These are phyloP conservation scores for Myriosclerotinia duriaeana DNA, from an alignment of 2,329 filamentous ascomycete species.

Conservation along the genomic window DNA sequence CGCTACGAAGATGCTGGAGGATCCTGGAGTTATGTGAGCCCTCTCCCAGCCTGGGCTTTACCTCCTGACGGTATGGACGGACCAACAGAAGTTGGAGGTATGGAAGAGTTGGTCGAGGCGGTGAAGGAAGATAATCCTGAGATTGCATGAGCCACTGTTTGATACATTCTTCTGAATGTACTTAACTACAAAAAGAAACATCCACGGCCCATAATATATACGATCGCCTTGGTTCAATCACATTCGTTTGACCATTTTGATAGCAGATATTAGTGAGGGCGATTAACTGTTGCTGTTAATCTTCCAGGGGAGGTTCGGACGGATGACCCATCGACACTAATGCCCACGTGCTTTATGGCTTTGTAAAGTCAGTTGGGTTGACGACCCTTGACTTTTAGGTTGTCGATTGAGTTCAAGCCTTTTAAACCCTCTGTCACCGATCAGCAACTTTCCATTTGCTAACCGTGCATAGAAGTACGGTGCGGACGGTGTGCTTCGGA, in stretches of 20 bases:
- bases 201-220: neutral
- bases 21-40: conserved; percentile 82
- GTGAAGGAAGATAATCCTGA: conserved; percentile 41
- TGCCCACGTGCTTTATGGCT: neutral
- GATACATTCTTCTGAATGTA: conserved; percentile 14
- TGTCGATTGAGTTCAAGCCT: neutral
- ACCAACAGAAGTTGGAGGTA: conserved; percentile 63
- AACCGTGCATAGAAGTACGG: neutral
- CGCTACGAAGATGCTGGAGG: conserved; percentile 83
- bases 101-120: conserved; percentile 59
- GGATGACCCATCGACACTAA: neutral
- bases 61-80: conserved; percentile 62
- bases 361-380: neutral
- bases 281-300: neutral
- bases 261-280: neutral
- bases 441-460: neutral
- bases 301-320: neutral
- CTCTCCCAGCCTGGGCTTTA: conserved; percentile 81
- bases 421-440: neutral
- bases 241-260: neutral
- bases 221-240: neutral
- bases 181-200: neutral
- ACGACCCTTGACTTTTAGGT: neutral
- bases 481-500: neutral
- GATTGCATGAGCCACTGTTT: conserved; percentile 31